Conservation (phyloP, 768 basidiomycete species). For the Trametes cubensis region DNA sequence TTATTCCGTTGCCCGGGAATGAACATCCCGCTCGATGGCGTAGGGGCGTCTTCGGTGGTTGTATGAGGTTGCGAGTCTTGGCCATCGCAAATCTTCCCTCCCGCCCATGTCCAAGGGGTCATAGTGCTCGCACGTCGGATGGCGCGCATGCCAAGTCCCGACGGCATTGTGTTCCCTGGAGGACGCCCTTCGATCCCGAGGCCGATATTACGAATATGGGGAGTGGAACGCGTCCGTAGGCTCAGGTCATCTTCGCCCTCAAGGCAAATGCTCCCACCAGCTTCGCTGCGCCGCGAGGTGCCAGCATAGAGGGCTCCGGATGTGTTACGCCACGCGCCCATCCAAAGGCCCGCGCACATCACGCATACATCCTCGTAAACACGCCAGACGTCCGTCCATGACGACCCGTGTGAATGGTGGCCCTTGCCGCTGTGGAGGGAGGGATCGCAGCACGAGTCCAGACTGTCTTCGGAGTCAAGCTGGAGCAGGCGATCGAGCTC, state of each 20-base stretch:
- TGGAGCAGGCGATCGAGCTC: conserved; percentile 72
- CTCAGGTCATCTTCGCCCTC: conserved; percentile 60
- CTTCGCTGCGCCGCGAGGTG: conserved; percentile 45
- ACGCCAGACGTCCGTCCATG: conserved; percentile 77
- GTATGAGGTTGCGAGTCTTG: conserved; percentile 15
- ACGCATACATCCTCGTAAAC: conserved; percentile 86
- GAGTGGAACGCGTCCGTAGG: conserved; percentile 29
- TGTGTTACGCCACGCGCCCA: conserved; percentile 64
- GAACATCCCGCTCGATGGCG: conserved; percentile 20
- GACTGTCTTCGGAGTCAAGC: conserved; percentile 44
- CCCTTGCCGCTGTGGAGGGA: conserved; percentile 18
- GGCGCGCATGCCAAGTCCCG: conserved; percentile 4
- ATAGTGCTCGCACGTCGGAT: conserved; percentile 48
- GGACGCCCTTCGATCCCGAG: conserved; percentile 21
- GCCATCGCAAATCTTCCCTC: conserved; percentile 41
- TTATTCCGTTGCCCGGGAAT: conserved; percentile 18
- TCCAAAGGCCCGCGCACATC: conserved; percentile 82
- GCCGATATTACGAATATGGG: conserved; percentile 37
- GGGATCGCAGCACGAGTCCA: conserved; percentile 28
- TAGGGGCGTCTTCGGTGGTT: conserved; percentile 11
- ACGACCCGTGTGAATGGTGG: conserved; percentile 37
- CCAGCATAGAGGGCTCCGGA: conserved; percentile 53
- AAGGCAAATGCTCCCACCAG: conserved; percentile 60
- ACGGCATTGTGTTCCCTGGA: conserved; percentile 1
- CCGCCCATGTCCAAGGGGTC: conserved; percentile 46